Conservation (phyloP, 352 stramenopile species). For the Phytophthora sp. region DNA sequence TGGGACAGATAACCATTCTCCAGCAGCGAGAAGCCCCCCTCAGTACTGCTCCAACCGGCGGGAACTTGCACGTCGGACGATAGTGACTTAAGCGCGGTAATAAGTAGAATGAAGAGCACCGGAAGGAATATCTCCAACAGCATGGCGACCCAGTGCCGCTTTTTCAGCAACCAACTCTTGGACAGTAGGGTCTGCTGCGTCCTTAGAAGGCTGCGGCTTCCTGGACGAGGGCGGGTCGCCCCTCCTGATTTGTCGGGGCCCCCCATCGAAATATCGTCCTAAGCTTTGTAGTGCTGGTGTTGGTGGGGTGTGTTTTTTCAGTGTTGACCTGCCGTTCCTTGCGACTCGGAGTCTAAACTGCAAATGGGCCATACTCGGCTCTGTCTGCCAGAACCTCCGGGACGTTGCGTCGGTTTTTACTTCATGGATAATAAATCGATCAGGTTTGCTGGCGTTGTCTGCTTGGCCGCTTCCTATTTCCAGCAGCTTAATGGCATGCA, state of each 20-base stretch:
- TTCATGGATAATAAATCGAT: not conserved
- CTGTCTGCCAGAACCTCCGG: not conserved
- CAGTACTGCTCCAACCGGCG: conserved; percentile 57
- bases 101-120: conserved; percentile 70
- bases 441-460: no score
- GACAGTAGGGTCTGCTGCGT: conserved; percentile 56
- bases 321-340: not conserved
- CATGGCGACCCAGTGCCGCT: conserved; percentile 60
- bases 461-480: no score
- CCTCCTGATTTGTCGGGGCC: conserved; percentile 10
- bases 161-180: conserved; percentile 83
- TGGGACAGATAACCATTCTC: conserved; percentile 45
- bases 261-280: conserved; percentile 9
- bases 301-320: not conserved
- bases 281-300: not conserved
- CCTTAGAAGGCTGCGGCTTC: conserved; percentile 9
- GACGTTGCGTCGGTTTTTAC: conserved; percentile 17
- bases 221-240: conserved; percentile 3
- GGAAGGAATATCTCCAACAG: conserved; percentile 64
- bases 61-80: conserved; percentile 63
- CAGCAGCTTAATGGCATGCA: no score
- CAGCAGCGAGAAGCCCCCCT: conserved; percentile 31
- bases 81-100: conserved; percentile 56
- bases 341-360: conserved; percentile 10
- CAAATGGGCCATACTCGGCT: conserved; percentile 8